A percentile compares a stretch with the other conserved stretches of the same genome.
phyloP scores from a whole-genome alignment of 495 filamentous ascomycete species.

The Parathielavia hyrcaniae region DNA sequence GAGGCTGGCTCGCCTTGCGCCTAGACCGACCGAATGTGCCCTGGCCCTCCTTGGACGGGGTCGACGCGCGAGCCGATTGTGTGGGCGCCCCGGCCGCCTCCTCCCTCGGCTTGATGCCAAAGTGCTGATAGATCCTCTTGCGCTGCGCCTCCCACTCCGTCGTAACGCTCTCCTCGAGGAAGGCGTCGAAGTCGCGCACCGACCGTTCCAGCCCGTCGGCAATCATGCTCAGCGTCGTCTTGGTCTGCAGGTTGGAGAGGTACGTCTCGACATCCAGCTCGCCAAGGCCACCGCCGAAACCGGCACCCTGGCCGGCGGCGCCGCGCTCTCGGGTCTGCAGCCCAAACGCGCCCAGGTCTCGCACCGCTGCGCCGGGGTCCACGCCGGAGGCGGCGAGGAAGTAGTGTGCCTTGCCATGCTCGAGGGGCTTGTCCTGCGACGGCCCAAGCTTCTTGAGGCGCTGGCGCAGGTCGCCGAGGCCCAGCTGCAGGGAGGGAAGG shows the following conservation, averaged over 20 bases:
- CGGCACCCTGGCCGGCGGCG: slow-evolving; percentile 13
- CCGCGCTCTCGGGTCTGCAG: slow-evolving; percentile 36
- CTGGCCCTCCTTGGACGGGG: slow-evolving; percentile 33
- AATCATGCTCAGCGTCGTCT: slow-evolving; percentile 86
- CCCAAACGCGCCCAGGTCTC: slow-evolving; percentile 61
- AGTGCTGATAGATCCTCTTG: slow-evolving; percentile 88
- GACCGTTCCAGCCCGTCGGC: slow-evolving; percentile 79
- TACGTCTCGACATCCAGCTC: slow-evolving; percentile 82
- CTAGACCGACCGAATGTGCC: slow-evolving; percentile 47
- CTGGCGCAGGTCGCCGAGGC: slow-evolving; percentile 78
- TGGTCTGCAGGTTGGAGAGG: slow-evolving; percentile 74
- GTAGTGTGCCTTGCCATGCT: slow-evolving; percentile 69
- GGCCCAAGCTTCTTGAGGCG: slow-evolving; percentile 71
- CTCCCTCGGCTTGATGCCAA: slow-evolving; percentile 71
- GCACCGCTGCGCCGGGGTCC: slow-evolving; percentile 66
- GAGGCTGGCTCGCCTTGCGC: slow-evolving; percentile 41
- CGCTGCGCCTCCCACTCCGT: slow-evolving; percentile 94
- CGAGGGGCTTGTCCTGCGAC: slow-evolving; percentile 43
- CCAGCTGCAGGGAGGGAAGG: slow-evolving; percentile 68
- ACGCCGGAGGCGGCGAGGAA: slow-evolving; percentile 86
- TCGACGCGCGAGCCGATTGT: slow-evolving; percentile 43
- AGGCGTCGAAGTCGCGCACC: slow-evolving; percentile 81
- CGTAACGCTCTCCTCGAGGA: slow-evolving; percentile 87
- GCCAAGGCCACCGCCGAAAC: slow-evolving; percentile 19
- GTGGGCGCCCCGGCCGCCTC: slow-evolving; percentile 41